Evolutionary conservation across 306 rosid species (phyloP).

Genomic region (Coriaria nepalensis): DNA sequence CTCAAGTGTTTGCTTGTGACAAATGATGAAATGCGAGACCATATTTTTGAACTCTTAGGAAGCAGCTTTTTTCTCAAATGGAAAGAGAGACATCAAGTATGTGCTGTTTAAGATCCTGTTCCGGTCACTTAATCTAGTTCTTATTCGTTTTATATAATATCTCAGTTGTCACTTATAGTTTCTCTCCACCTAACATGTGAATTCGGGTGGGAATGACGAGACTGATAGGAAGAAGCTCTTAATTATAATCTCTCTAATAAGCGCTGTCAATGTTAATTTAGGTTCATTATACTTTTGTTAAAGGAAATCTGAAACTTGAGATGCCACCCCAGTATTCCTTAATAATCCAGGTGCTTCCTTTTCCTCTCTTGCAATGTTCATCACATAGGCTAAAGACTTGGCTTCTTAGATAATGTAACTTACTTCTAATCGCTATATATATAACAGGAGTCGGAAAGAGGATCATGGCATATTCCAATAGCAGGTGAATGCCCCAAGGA

Average conservation of each 20-base stretch:
- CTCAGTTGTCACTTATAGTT: constrained; percentile 4
- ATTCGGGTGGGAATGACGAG: not conserved
- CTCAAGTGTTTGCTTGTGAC: constrained; percentile 75
- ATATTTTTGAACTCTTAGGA: constrained; percentile 78
- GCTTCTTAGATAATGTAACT: not conserved
- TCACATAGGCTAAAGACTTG: not conserved
- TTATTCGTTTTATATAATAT: not conserved
- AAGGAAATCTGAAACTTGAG: constrained; percentile 58
- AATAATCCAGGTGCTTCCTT: constrained; percentile 66
- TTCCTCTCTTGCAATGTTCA: not conserved
- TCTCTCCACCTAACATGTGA: not conserved
- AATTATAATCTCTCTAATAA: not conserved
- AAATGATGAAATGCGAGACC: constrained; percentile 95
- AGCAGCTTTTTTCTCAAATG: constrained; percentile 69
- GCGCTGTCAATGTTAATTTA: constrained; percentile 7
- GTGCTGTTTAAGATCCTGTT: constrained; percentile 12
- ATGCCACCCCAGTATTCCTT: constrained; percentile 70
- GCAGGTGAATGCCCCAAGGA: constrained; percentile 22
- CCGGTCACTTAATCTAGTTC: not conserved
- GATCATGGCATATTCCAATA: constrained; percentile 85
- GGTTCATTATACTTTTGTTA: constrained; percentile 72
- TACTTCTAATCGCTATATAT: constrained; percentile 4
- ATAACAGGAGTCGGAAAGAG: constrained; percentile 66
- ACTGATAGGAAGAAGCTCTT: not conserved
- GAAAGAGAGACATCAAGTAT: constrained; percentile 92